Evolutionary conservation across 805 yeast genomes (phyloP).

Genomic region (Candida parachauliodes): DNA sequence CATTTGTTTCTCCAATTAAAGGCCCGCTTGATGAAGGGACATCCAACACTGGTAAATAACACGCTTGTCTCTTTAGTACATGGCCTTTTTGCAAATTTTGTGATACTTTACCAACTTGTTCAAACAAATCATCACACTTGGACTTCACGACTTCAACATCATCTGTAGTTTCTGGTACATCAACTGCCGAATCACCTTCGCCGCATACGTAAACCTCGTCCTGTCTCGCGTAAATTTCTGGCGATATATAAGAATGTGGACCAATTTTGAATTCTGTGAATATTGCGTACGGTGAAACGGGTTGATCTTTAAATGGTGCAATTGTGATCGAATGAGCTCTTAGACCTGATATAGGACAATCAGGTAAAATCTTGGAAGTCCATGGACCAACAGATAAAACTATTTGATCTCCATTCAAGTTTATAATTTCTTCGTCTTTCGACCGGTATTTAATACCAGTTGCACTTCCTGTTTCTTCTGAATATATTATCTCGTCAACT

Average conservation of each 20-base stretch:
- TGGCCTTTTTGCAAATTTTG: constrained; percentile 69
- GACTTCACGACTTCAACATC: constrained; percentile 85
- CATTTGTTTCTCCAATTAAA: constrained; percentile 88
- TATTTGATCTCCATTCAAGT: constrained; percentile 68
- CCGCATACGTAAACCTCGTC: constrained; percentile 98
- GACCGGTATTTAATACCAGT: constrained; percentile 68
- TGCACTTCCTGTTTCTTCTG: constrained; percentile 63
- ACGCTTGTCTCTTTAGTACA: constrained; percentile 82
- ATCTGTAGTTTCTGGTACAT: constrained; percentile 90
- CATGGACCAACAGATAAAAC: constrained; percentile 92
- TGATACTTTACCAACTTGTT: constrained; percentile 73
- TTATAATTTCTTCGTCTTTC: constrained; percentile 33
- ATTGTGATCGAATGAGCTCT: constrained; percentile 94
- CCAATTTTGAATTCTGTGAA: constrained; percentile 85
- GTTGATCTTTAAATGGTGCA: constrained; percentile 65
- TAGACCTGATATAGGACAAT: constrained; percentile 90
- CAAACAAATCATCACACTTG: constrained; percentile 83
- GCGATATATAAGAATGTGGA: constrained; percentile 69
- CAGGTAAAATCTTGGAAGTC: constrained; percentile 88
- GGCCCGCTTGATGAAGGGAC: constrained; percentile 94
- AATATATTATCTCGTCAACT: constrained; percentile 63
- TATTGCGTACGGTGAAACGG: constrained; percentile 88
- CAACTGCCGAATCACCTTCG: constrained; percentile 89
- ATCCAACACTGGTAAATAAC: constrained; percentile 91
- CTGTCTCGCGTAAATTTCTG: constrained; percentile 91